Evolutionary conservation across 1,284 basidiomycete genomes (phyloP), one percentile per base, ranked within the genome.

Genomic region (Porodaedalea pini): DNA sequence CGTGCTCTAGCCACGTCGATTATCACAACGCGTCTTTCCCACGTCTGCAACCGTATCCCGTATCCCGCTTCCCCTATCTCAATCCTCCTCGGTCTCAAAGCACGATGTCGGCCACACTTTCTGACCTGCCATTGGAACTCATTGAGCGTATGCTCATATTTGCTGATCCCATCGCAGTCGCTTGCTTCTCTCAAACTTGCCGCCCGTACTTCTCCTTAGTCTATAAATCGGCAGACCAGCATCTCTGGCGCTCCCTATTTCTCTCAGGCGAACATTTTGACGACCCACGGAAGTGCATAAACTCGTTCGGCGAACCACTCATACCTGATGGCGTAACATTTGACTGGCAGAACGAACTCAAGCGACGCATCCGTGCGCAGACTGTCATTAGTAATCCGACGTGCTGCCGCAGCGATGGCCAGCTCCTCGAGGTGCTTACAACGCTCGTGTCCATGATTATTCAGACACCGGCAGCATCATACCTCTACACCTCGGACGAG

Each of bases 221-320:
- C 19, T 82, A 85, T 61, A 61, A 71, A 51, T 64, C 74, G 0
- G 65, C 65, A 17, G 74, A 79, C 63, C 71, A 74, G 21, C 73
- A 74, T 52, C 67, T 88, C 48, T 88, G 86, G 86, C 76, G 83
- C 2, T 70, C 67, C 13, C 71, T 88, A 1, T 88, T 87, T 66
- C 79, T 88, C 45, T 10, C 17, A 8, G 34, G 39, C 5, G 41
- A 31, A 21, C 50, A 53, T 23, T 55, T 43, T 23, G 85, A 88
- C 56, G 84, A 88, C 62, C 83, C 79, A 1, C 71, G 81, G 3
- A 55, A 52, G 21, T 78, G 82, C 51, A 63, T 78, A 4, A 74
- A 72, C 2, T 68, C 70, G 4, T 68, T 77, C 5, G 83, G 85
- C 13, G 36, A 65, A 11, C 68, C 62, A 1, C 49, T 55, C 0